A percentile compares a stretch with the other conserved stretches of the same genome.
Conservation (phyloP, 345 rosid genomes). For the Salix exigua region DNA sequence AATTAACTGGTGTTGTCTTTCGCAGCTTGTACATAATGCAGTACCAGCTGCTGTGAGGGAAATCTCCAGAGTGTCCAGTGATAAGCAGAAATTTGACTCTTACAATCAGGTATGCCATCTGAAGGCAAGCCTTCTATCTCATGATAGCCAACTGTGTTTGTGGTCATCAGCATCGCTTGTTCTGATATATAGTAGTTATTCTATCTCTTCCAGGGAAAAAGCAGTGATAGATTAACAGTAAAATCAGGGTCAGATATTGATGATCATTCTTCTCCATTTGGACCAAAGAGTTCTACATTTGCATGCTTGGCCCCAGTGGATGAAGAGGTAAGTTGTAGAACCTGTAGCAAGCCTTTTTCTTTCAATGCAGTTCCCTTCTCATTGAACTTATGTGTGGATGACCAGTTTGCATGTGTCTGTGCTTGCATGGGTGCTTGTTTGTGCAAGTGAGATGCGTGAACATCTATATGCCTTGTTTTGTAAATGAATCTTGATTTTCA, state of each 20-base stretch:
- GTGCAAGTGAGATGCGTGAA: background rate
- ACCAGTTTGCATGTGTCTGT: background rate
- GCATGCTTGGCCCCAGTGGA: slow-evolving; percentile 43
- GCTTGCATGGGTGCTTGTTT: background rate
- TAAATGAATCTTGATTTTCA: slow-evolving; percentile 4
- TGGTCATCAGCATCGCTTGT: slow-evolving; percentile 4
- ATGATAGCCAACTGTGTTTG: background rate
- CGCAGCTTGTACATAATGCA: slow-evolving; percentile 59
- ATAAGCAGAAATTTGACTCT: slow-evolving; percentile 41
- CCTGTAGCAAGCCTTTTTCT: slow-evolving; percentile 2
- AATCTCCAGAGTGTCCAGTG: slow-evolving; percentile 47
- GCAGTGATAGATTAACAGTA: slow-evolving; percentile 42
- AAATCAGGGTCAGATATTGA: slow-evolving; percentile 63
- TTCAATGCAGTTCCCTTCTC: background rate
- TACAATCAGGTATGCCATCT: slow-evolving; percentile 45
- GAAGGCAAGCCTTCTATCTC: slow-evolving; percentile 39
- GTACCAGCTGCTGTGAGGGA: slow-evolving; percentile 62
- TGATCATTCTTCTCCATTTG: slow-evolving; percentile 47
- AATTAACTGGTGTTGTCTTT: slow-evolving; percentile 18
- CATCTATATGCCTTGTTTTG: background rate
- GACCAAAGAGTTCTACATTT: slow-evolving; percentile 32
- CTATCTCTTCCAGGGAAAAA: slow-evolving; percentile 47
- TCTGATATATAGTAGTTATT: slow-evolving; percentile 3
- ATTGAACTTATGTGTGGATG: background rate
- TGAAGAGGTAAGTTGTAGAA: slow-evolving; percentile 60